These are phyloP conservation scores for Phylloporus sp. DNA, from an alignment of 768 basidiomycete genomes.

Conservation along the genomic window DNA sequence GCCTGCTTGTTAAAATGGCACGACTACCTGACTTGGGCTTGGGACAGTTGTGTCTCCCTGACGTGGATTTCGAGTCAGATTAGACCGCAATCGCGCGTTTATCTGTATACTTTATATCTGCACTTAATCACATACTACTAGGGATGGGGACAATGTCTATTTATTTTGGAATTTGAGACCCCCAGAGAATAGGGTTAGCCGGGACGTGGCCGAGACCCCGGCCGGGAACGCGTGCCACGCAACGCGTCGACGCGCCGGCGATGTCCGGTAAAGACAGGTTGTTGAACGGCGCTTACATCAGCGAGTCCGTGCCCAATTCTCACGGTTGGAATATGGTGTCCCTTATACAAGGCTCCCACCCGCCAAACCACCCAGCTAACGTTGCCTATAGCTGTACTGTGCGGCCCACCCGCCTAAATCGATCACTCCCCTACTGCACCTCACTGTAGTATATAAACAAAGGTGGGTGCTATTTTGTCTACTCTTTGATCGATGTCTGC, in stretches of 20 bases:
- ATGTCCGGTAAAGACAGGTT: constrained; percentile 20
- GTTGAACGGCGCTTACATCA: constrained; percentile 34
- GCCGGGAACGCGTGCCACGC: constrained; percentile 9
- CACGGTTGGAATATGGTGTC: constrained; percentile 31
- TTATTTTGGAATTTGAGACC: constrained; percentile 9
- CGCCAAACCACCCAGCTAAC: constrained; percentile 36
- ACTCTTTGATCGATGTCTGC: constrained; percentile 22
- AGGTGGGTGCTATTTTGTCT: constrained; percentile 26
- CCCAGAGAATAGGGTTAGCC: constrained; percentile 5
- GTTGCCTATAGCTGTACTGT: constrained; percentile 36
- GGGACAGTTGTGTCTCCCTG: constrained; percentile 48
- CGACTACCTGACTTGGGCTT: constrained; percentile 70
- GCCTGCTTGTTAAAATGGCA: constrained; percentile 74
- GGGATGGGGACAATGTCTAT: constrained; percentile 11
- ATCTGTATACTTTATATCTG: constrained; percentile 12
- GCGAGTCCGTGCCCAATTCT: constrained; percentile 35
- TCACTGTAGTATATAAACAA: constrained; percentile 29
- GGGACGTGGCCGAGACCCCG: constrained; percentile 20
- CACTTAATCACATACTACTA: constrained; percentile 19
- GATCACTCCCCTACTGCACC: constrained; percentile 20
- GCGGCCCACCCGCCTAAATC: constrained; percentile 34
- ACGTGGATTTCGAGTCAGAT: constrained; percentile 24
- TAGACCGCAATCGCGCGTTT: constrained; percentile 4
- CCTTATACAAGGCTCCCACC: constrained; percentile 38
- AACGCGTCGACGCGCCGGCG: constrained; percentile 23